Evolutionary conservation across 441 rosid genomes (phyloP).

Genomic region (Mallotus japonicus): DNA sequence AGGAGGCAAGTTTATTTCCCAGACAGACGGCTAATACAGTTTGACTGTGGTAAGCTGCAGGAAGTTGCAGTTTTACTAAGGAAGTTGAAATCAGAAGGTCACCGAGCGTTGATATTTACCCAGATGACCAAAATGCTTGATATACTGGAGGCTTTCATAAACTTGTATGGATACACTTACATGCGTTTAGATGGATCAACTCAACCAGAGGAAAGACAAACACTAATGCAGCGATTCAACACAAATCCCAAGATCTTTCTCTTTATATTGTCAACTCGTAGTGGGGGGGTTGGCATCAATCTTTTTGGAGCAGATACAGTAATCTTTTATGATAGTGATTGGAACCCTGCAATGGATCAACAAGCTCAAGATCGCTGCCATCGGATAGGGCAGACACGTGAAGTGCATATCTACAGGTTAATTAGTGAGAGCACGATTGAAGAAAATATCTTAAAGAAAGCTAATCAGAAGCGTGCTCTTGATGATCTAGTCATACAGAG

Average conservation of each 20-base stretch:
- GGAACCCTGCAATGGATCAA: slow-evolving; percentile 99
- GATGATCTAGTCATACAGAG: slow-evolving; percentile 98
- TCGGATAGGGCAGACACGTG: slow-evolving; percentile 99
- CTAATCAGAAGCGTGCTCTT: slow-evolving; percentile 99
- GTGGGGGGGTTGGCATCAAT: slow-evolving; percentile 99
- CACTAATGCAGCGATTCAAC: slow-evolving; percentile 98
- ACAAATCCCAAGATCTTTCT: slow-evolving; percentile 98
- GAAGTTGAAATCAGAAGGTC: slow-evolving; percentile 92
- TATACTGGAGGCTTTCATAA: slow-evolving; percentile 95
- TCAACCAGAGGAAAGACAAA: slow-evolving; percentile 98
- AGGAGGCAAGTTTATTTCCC: slow-evolving; percentile 97
- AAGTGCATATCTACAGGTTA: slow-evolving; percentile 93
- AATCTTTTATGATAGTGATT: slow-evolving; percentile 97
- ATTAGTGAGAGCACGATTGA: slow-evolving; percentile 99
- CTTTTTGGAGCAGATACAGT: slow-evolving; percentile 99
- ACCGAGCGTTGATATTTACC: slow-evolving; percentile 95
- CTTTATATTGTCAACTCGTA: slow-evolving; percentile 96
- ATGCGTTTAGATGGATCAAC: slow-evolving; percentile 99
- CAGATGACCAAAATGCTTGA: slow-evolving; percentile 99
- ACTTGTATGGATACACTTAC: slow-evolving; percentile 94
- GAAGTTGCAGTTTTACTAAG: slow-evolving; percentile 91
- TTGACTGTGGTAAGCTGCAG: slow-evolving; percentile 99
- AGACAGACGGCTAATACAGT: slow-evolving; percentile 95
- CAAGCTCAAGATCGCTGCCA: slow-evolving; percentile 99
- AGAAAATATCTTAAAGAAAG: slow-evolving; percentile 97